These are phyloP conservation scores for Aegilops speltoides DNA, from an alignment of 176 grass and related monocot species.

Conservation along the genomic window DNA sequence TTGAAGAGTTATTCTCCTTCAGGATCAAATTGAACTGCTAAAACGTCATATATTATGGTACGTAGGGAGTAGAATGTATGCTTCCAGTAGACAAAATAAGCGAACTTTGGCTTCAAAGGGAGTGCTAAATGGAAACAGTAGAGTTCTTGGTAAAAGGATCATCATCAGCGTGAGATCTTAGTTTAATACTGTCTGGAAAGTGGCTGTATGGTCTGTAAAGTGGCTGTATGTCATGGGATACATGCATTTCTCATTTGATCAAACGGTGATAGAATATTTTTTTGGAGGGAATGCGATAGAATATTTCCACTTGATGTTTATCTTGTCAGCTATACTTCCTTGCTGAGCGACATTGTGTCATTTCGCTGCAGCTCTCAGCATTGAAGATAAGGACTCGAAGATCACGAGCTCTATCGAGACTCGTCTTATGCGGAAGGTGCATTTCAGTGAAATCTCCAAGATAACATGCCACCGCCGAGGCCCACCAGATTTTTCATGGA, in stretches of 20 bases:
- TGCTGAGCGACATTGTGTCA: background rate
- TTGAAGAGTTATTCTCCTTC: background rate
- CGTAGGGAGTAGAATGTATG: background rate
- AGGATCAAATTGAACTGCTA: too few species aligned
- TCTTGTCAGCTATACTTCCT: background rate
- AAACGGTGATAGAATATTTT: background rate
- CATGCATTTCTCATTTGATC: background rate
- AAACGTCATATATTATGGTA: too few species aligned
- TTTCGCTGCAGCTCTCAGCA: conserved; percentile 39
- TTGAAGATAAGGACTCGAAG: conserved; percentile 52
- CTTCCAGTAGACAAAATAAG: background rate
- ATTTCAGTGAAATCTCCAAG: conserved; percentile 45
- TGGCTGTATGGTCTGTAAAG: background rate
- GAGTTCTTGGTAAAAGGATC: background rate
- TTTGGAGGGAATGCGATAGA: background rate
- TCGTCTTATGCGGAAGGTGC: conserved; percentile 55
- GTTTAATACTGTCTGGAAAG: background rate
- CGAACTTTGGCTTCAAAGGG: background rate
- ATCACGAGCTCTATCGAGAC: conserved; percentile 44
- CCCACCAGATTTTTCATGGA: background rate
- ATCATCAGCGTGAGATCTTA: background rate
- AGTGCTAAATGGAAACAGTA: background rate
- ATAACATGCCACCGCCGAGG: background rate
- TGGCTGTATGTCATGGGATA: background rate
- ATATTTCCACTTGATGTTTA: background rate